Evolutionary conservation across 2,329 filamentous ascomycete genomes (phyloP), one percentile per base, ranked within the genome.

Genomic region (Juglanconis oblonga): DNA sequence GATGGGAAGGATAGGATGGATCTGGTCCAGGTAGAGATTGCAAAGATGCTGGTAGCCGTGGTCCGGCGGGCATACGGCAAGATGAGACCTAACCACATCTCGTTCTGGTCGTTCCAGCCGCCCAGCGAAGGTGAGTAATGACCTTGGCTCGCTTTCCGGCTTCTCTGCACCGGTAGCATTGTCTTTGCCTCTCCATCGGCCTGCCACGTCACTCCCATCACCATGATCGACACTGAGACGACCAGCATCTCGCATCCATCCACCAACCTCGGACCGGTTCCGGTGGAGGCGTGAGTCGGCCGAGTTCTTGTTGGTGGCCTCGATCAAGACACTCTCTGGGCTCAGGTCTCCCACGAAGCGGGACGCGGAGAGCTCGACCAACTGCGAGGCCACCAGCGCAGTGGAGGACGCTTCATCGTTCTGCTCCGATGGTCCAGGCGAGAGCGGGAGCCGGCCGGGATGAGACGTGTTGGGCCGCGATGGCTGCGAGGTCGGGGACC

Each of bases 1-100:
- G 13, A 84, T 74, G 4, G 82, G 82, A 31, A 84, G 79, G 4
- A 86, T 73, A 3, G 82, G 81, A 50, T 86, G 80, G 8, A 85
- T 76, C 63, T 82, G 81, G 29, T 82, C 75, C 6, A 81, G 66
- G 63, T 81, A 84, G 47, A 82, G 70, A 1, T 70, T 71, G 44
- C 74, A 75, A 32, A 87, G 66, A 14, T 74, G 76, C 7, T 69
- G 70, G 55, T 78, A 82, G 57, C 83, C 80, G 3, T 72, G 67
- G 0, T 75, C 70, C 0, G 81, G 77, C 0, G 84, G 82, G 7
- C 81, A 67, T 40, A 77, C 79, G 0, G 76, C 73, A 1, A 84
- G 69, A 56, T 79, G 82, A 24, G 45, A 31, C 53, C 81, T 32
- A 5, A 45, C 14, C n/a, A 13, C 29, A 13, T 14, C 33, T 9